phyloP scores from a whole-genome alignment of 345 rosid genomes.

The Gossypium rotundifolium region DNA sequence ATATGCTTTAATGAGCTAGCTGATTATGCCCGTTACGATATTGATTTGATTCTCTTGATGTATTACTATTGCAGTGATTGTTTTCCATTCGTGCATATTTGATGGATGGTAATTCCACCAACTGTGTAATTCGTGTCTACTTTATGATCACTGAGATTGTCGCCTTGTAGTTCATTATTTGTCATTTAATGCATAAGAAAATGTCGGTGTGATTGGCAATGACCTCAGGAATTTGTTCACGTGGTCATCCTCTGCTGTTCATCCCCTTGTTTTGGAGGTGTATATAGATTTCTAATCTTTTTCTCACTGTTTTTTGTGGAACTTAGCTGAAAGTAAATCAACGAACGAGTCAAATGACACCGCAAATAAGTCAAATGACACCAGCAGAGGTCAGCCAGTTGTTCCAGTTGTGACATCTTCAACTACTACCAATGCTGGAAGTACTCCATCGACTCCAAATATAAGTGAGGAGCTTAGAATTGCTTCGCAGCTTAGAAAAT shows the following conservation, averaged over 20 bases:
- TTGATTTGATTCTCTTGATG: neutral
- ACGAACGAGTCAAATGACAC: slow-evolving; percentile 5
- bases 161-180: neutral
- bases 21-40: neutral
- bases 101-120: neutral
- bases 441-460: slow-evolving; percentile 29
- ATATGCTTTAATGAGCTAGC: neutral
- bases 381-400: slow-evolving; percentile 27
- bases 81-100: slow-evolving; percentile 6
- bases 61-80: slow-evolving; percentile 1
- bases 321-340: slow-evolving; percentile 26
- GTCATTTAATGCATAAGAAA: neutral
- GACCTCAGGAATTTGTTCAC: neutral
- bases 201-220: neutral
- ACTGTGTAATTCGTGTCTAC: neutral
- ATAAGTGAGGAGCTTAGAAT: slow-evolving; percentile 27
- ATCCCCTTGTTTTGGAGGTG: neutral
- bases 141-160: neutral
- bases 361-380: slow-evolving; percentile 13
- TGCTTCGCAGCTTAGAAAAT: slow-evolving; percentile 34
- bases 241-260: neutral
- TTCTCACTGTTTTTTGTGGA: neutral
- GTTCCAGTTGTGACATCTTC: slow-evolving; percentile 29
- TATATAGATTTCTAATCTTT: too few species aligned
- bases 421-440: slow-evolving; percentile 29